phyloP scores from a whole-genome alignment of 192 early-diverging fungal genomes.

The Oehlia diaphana region DNA sequence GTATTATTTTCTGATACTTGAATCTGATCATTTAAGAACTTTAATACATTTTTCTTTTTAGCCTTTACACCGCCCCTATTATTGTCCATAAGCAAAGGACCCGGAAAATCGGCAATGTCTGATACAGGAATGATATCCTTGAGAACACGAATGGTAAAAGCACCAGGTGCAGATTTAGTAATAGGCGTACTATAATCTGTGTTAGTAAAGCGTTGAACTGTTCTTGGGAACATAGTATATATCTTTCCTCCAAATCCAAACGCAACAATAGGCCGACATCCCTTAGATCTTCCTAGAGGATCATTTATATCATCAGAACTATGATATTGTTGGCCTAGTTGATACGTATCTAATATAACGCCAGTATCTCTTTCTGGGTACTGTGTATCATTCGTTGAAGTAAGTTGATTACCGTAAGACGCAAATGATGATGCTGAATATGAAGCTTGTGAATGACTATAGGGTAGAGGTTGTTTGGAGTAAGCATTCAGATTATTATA shows the following conservation, averaged over 20 bases:
- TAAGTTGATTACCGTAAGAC: neutral
- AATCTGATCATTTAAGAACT: conserved; percentile 42
- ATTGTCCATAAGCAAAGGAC: conserved; percentile 64
- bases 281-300: conserved; percentile 45
- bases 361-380: conserved; percentile 31
- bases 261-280: conserved; percentile 56
- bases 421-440: conserved; percentile 18
- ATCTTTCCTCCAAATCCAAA: conserved; percentile 79
- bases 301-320: conserved; percentile 34
- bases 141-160: conserved; percentile 51
- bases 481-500: neutral
- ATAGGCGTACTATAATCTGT: conserved; percentile 38
- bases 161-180: conserved; percentile 52
- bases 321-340: conserved; percentile 28
- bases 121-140: conserved; percentile 43
- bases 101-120: conserved; percentile 40
- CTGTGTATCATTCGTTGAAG: neutral
- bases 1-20: conserved; percentile 20
- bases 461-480: neutral
- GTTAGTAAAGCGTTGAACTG: conserved; percentile 55
- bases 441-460: conserved; percentile 12
- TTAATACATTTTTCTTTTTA: conserved; percentile 49
- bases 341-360: conserved; percentile 30
- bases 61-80: conserved; percentile 37
- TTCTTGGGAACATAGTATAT: conserved; percentile 65